Percentiles rank a stretch among this genome's conserved stretches.
phyloP scores from a whole-genome alignment of 495 filamentous ascomycete species.

The Parathielavia hyrcaniae region DNA sequence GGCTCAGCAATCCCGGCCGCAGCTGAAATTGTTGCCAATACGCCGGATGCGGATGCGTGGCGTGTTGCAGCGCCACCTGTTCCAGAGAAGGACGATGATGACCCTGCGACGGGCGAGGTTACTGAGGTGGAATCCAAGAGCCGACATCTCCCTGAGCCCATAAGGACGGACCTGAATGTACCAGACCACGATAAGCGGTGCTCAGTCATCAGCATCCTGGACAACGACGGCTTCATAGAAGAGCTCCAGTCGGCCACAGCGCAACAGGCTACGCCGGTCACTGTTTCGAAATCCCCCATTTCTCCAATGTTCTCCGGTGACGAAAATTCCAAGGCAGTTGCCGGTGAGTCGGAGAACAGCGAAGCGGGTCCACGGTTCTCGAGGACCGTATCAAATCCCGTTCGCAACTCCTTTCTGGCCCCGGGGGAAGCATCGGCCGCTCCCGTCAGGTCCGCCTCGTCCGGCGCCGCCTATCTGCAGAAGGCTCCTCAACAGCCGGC shows the following conservation, averaged over 20 bases:
- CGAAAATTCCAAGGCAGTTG: slow-evolving; percentile 26
- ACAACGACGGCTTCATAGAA: slow-evolving; percentile 84
- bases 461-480: slow-evolving; percentile 44
- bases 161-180: slow-evolving; percentile 43
- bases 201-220: slow-evolving; percentile 61
- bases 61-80: slow-evolving; percentile 4
- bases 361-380: slow-evolving; percentile 20
- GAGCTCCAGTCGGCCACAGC: slow-evolving; percentile 77
- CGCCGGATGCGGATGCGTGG: slow-evolving; percentile 3
- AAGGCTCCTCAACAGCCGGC: slow-evolving; percentile 41
- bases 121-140: slow-evolving; percentile 16
- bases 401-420: slow-evolving; percentile 38
- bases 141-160: slow-evolving; percentile 49
- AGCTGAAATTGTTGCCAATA: slow-evolving; percentile 17
- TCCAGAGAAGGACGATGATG: neutral
- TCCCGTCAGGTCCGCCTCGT: slow-evolving; percentile 43
- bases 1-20: slow-evolving; percentile 9
- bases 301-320: slow-evolving; percentile 53
- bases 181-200: slow-evolving; percentile 45
- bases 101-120: neutral
- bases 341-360: slow-evolving; percentile 28
- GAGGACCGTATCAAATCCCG: slow-evolving; percentile 46
- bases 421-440: slow-evolving; percentile 37
- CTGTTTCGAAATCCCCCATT: slow-evolving; percentile 79
- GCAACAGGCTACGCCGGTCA: slow-evolving; percentile 76